phyloP scores from a whole-genome alignment of 1,284 basidiomycete species.

The Papiliotrema terrestris region DNA sequence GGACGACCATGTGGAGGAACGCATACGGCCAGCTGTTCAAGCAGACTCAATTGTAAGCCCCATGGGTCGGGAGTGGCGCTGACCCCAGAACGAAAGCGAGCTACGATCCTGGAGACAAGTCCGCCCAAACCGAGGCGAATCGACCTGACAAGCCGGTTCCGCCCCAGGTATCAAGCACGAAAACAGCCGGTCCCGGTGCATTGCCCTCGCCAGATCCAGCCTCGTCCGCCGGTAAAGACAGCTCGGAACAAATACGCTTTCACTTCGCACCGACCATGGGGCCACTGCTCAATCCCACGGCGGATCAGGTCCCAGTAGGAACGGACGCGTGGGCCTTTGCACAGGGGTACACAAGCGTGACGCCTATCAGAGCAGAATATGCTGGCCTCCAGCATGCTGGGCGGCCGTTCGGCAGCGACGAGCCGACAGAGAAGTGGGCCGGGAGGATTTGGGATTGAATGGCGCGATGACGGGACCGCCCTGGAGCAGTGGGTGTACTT shows the following conservation, averaged over 20 bases:
- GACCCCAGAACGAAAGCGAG: not conserved
- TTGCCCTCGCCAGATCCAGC: conserved; percentile 21
- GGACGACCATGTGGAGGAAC: conserved; percentile 48
- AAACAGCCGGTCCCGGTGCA: conserved; percentile 31
- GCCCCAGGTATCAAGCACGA: conserved; percentile 8
- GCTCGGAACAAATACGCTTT: conserved; percentile 57
- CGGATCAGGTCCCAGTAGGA: conserved; percentile 62
- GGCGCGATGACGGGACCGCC: too few relatives aligned
- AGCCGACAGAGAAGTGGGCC: not conserved
- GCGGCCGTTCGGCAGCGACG: conserved; percentile 3
- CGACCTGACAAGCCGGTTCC: conserved; percentile 9
- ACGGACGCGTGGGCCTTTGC: conserved; percentile 63
- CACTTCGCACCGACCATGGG: conserved; percentile 75
- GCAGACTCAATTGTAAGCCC: conserved; percentile 33
- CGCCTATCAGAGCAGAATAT: conserved; percentile 33
- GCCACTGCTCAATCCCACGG: conserved; percentile 62
- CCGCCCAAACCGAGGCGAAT: conserved; percentile 11
- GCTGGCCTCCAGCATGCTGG: conserved; percentile 6
- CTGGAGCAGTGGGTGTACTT: not conserved
- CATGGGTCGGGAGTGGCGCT: not conserved
- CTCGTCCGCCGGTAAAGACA: conserved; percentile 2
- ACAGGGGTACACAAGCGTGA: conserved; percentile 38
- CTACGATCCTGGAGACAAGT: conserved; percentile 19
- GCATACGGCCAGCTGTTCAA: conserved; percentile 47
- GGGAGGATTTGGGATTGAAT: conserved; percentile 1